Percentiles rank a stretch among this genome's conserved stretches.
These are phyloP conservation scores for Phytophthora agathidicida DNA, from an alignment of 352 stramenopile genomes.

Conservation along the genomic window DNA sequence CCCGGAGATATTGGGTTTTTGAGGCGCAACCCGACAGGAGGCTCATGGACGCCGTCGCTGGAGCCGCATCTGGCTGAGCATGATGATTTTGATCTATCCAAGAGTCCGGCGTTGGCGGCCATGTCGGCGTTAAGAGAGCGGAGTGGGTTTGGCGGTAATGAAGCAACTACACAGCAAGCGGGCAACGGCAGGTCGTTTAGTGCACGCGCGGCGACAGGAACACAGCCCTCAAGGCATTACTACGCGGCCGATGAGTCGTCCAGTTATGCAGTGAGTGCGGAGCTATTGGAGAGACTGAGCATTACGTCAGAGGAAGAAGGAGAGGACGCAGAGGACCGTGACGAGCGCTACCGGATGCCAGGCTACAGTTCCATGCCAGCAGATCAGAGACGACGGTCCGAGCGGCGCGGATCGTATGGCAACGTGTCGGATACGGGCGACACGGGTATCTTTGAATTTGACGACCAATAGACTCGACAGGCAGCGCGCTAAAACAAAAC, in stretches of 20 bases:
- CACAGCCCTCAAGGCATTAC: conserved; percentile 31
- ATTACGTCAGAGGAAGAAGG: conserved; percentile 43
- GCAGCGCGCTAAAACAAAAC: conserved; percentile 27
- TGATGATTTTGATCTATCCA: conserved; percentile 77
- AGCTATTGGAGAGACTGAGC: conserved; percentile 41
- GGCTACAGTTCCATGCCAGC: conserved; percentile 19
- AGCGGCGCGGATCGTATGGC: conserved; percentile 59
- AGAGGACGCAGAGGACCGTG: conserved; percentile 25
- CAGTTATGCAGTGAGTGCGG: conserved; percentile 37
- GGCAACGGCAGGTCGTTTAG: conserved; percentile 35
- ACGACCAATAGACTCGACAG: conserved; percentile 62
- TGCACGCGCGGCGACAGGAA: conserved; percentile 11
- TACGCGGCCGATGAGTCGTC: conserved; percentile 41
- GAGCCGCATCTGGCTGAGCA: conserved; percentile 28
- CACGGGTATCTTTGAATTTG: conserved; percentile 78
- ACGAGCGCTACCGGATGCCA: conserved; percentile 34
- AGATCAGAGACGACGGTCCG: conserved; percentile 35
- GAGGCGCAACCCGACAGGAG: conserved; percentile 38
- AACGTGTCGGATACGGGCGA: conserved; percentile 56
- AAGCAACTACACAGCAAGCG: conserved; percentile 20
- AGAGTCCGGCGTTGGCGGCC: conserved; percentile 64
- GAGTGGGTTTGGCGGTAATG: conserved; percentile 12
- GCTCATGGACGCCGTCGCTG: conserved; percentile 48
- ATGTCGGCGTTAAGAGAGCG: conserved; percentile 67
- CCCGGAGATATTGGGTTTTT: conserved; percentile 70